Base-by-base conservation (phyloP, 2,329 filamentous ascomycete species). In the Ophiostoma sp. region DNA sequence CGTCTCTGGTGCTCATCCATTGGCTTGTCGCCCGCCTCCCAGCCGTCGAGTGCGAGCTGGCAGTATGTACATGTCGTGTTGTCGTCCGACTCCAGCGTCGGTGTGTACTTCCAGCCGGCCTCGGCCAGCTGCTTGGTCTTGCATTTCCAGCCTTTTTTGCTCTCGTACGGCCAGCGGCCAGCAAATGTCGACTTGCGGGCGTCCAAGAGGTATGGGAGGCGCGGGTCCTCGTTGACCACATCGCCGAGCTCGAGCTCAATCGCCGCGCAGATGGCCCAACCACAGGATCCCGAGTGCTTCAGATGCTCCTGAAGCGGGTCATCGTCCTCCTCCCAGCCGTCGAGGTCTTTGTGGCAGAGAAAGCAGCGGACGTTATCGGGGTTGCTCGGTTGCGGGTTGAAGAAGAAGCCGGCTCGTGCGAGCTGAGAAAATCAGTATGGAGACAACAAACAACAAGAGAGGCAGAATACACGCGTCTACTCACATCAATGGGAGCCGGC, bases 21-120 rank as follows among this genome's bases (percentile, higher is more conserved):
- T 75, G 96, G 96, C 80, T 97, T 93, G 81, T 99, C 96, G 74
- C 91, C 91, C 1, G 92, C 91, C 80, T 98, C 96, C 96, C 97
- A 99, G 7, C 94, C 94, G 81, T 98, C 95, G 12, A 99, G 87
- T 12, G 92, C 94, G 19, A 98, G 84, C 73, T 92, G 90, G 83
- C 96, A 99, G 82, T 98, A 98, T 36, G 93, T 88, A 80, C 96
- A 99, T 12, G 92, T 96, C 11, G 93, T 93, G 83, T 95, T 93
- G 81, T 99, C 96, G 76, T 96, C 91, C 15, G 91, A 93, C 59
- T 95, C 94, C 59, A 89, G 84, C 6, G 90, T 93, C 0, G 96
- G 95, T 31, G 94, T 97, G 82, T 95, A 98, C 80, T 92, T 94
- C 95, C 95, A 99, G 12, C 96, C 96, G 36, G 94, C 93, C 76